These are phyloP conservation scores for Porodaedalea pini DNA, from an alignment of 1,284 basidiomycete genomes.

Conservation along the genomic window DNA sequence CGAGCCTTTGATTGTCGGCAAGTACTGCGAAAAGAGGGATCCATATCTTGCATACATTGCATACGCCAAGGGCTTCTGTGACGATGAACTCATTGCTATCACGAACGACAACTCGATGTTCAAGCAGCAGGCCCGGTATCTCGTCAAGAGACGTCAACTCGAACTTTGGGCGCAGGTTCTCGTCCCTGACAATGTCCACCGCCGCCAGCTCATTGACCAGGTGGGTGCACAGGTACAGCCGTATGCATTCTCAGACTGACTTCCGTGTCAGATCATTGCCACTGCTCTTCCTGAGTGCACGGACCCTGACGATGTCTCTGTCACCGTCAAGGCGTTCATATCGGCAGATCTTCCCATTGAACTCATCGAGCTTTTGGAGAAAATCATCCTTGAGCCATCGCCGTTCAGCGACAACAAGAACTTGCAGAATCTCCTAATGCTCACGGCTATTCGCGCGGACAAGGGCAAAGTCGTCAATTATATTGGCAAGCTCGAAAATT, in stretches of 20 bases:
- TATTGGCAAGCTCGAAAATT: slow-evolving; percentile 96
- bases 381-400: slow-evolving; percentile 96
- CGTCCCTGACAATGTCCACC: slow-evolving; percentile 85
- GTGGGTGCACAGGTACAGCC: slow-evolving; percentile 35
- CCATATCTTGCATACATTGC: slow-evolving; percentile 99
- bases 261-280: slow-evolving; percentile 64
- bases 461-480: slow-evolving; percentile 98
- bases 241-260: background rate
- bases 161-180: slow-evolving; percentile 98
- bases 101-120: slow-evolving; percentile 99
- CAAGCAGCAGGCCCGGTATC: slow-evolving; percentile 98
- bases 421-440: slow-evolving; percentile 89
- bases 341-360: slow-evolving; percentile 96
- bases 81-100: slow-evolving; percentile 95
- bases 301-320: slow-evolving; percentile 97
- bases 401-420: slow-evolving; percentile 98
- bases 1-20: slow-evolving; percentile 94
- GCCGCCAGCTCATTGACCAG: slow-evolving; percentile 94
- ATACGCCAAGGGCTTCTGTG: slow-evolving; percentile 99
- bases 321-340: slow-evolving; percentile 99
- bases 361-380: slow-evolving; percentile 96
- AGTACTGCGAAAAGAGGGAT: slow-evolving; percentile 99
- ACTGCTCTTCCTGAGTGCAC: slow-evolving; percentile 97
- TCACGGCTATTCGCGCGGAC: slow-evolving; percentile 96
- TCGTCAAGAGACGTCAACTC: slow-evolving; percentile 92